phyloP scores from a whole-genome alignment of 1,284 basidiomycete genomes.

The Athelia psychrophila region DNA sequence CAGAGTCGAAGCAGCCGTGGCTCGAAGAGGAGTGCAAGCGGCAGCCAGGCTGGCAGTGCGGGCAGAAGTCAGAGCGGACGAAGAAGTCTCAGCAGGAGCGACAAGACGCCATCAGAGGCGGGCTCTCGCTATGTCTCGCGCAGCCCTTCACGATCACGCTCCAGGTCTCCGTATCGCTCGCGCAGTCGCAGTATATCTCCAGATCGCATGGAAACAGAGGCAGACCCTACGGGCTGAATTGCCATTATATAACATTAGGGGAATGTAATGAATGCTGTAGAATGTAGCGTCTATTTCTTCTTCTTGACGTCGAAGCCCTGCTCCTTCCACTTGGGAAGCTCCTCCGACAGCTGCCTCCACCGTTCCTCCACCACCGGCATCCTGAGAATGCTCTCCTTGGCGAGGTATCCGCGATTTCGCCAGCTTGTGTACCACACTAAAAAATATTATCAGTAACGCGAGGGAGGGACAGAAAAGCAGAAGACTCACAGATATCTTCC shows the following conservation, averaged over 20 bases:
- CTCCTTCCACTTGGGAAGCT: conserved; percentile 58
- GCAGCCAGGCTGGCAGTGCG: conserved; percentile 18
- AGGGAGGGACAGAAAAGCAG: background rate
- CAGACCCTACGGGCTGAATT: conserved; percentile 7
- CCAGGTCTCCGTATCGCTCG: conserved; percentile 42
- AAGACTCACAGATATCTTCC: conserved; percentile 74
- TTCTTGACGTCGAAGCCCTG: conserved; percentile 53
- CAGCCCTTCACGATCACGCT: conserved; percentile 51
- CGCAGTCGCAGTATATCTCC: conserved; percentile 60
- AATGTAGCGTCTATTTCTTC: conserved; percentile 4
- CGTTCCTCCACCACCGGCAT: conserved; percentile 66
- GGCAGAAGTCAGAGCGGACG: conserved; percentile 20
- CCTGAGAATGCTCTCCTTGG: conserved; percentile 51
- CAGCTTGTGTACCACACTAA: conserved; percentile 77
- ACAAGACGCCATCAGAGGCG: conserved; percentile 39
- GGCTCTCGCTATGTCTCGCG: conserved; percentile 61
- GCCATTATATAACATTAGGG: background rate
- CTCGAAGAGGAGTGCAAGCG: conserved; percentile 12
- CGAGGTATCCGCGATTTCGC: conserved; percentile 72
- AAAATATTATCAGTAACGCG: background rate
- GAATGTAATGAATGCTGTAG: background rate
- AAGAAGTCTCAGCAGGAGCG: conserved; percentile 12
- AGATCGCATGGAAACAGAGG: conserved; percentile 46
- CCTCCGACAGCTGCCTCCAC: conserved; percentile 61
- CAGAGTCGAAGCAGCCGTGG: conserved; percentile 12